phyloP scores from a whole-genome alignment of 768 basidiomycete species.

The Termitomyces bulborhizus region DNA sequence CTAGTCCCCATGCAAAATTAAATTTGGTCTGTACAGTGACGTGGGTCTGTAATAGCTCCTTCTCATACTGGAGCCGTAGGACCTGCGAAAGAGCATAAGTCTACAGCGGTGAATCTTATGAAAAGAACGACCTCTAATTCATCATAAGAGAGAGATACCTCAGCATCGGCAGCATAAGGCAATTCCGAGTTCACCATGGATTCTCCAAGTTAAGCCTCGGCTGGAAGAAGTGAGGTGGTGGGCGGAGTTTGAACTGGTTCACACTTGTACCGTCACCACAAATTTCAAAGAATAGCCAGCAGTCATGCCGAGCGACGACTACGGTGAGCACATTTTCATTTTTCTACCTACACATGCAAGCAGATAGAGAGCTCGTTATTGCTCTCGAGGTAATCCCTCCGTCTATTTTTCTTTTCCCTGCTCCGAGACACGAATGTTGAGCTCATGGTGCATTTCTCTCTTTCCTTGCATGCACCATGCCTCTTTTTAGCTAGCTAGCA shows the following conservation, averaged over 20 bases:
- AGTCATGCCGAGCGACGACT: constrained; percentile 42
- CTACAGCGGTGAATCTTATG: not conserved
- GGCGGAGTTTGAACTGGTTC: constrained; percentile 34
- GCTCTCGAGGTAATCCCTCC: constrained; percentile 20
- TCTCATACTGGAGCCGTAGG: constrained; percentile 80
- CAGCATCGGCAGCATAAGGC: constrained; percentile 93
- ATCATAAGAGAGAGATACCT: constrained; percentile 81
- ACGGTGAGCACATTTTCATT: constrained; percentile 40
- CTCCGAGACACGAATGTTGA: constrained; percentile 36
- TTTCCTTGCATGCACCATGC: constrained; percentile 53
- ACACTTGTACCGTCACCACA: constrained; percentile 15
- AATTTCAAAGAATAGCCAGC: constrained; percentile 16
- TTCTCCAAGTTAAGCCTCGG: not conserved
- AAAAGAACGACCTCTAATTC: constrained; percentile 68
- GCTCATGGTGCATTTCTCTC: constrained; percentile 59
- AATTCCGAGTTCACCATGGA: constrained; percentile 68
- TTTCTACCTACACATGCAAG: constrained; percentile 14
- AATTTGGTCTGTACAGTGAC: constrained; percentile 94
- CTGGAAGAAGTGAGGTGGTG: not conserved
- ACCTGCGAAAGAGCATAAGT: constrained; percentile 45
- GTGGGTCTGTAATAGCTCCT: constrained; percentile 76
- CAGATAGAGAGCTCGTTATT: not conserved
- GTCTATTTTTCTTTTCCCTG: constrained; percentile 26
- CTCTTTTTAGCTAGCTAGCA: constrained; percentile 64
- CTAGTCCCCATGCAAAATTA: constrained; percentile 95